Percentiles rank a stretch among this genome's conserved stretches.
These are phyloP conservation scores for Leptosphaerulina australis DNA, from an alignment of 2,329 filamentous ascomycete species.

Conservation along the genomic window DNA sequence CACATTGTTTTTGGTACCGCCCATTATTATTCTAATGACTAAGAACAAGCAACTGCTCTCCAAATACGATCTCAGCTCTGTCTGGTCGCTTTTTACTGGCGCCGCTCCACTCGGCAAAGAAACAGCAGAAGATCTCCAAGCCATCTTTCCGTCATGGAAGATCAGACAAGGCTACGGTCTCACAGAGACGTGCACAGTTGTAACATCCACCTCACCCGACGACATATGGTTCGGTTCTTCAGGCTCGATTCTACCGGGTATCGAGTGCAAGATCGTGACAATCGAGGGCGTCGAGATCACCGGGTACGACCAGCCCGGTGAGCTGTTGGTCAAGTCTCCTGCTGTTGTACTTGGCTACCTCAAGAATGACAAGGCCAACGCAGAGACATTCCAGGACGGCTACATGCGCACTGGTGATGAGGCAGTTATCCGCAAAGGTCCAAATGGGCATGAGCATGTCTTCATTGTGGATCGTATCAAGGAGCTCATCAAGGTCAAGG, in stretches of 20 bases:
- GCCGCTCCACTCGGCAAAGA: conserved; percentile 79
- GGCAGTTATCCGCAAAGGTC: conserved; percentile 63
- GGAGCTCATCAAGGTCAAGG: conserved; percentile 80
- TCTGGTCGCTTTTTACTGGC: conserved; percentile 71
- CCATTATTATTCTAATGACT: conserved; percentile 78
- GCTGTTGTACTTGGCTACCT: conserved; percentile 82
- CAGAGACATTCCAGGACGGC: conserved; percentile 76
- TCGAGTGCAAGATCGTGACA: conserved; percentile 69
- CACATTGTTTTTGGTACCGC: conserved; percentile 73
- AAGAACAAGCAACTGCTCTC: conserved; percentile 66
- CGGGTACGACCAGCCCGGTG: conserved; percentile 74
- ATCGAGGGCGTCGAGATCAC: conserved; percentile 73
- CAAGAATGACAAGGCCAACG: conserved; percentile 81
- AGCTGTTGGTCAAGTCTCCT: conserved; percentile 73
- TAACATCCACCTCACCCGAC: conserved; percentile 62
- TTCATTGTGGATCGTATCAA: conserved; percentile 84
- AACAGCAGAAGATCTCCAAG: conserved; percentile 67
- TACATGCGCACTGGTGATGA: conserved; percentile 83
- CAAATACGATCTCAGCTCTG: conserved; percentile 74
- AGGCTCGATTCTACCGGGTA: conserved; percentile 70
- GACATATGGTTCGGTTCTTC: conserved; percentile 76
- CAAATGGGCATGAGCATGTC: conserved; percentile 74
- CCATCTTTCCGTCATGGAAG: conserved; percentile 67
- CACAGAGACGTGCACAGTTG: conserved; percentile 77
- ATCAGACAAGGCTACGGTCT: conserved; percentile 78